Conservation (phyloP, 352 stramenopile species). For the Nannochloropsis limnetica region DNA sequence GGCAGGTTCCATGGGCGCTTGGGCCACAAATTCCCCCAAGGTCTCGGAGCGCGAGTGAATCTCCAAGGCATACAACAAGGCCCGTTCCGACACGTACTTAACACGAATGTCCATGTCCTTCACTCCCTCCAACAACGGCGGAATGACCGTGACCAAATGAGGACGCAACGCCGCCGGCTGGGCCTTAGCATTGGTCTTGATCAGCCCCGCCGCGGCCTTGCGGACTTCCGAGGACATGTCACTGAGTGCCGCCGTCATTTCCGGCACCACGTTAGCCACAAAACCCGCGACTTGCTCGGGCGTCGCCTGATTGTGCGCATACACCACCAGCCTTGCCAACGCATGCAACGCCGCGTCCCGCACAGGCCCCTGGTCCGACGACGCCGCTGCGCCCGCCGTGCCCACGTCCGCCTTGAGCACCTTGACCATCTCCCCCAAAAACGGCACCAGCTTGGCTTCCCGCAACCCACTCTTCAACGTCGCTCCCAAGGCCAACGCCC, state of each 20-base stretch:
- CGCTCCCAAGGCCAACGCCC: not conserved
- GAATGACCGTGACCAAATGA: not conserved
- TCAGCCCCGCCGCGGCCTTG: not conserved
- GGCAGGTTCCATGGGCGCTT: not conserved
- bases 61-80: constrained; percentile 1
- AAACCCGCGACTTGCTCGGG: not conserved
- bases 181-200: not conserved
- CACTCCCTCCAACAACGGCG: constrained; percentile 2
- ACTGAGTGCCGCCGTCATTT: not conserved
- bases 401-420: not conserved
- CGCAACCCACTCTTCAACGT: not conserved
- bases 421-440: not conserved
- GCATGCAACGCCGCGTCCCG: constrained; percentile 6
- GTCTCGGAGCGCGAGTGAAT: constrained; percentile 26
- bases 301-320: not conserved
- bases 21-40: constrained; percentile 31
- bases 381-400: not conserved
- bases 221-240: constrained; percentile 21
- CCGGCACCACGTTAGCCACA: not conserved
- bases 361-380: not conserved
- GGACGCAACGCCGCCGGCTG: not conserved
- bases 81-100: constrained; percentile 3
- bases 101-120: constrained; percentile 16
- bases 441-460: not conserved
- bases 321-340: not conserved